phyloP scores from a whole-genome alignment of 2,329 filamentous ascomycete genomes.

The Westerdykella sp. region DNA sequence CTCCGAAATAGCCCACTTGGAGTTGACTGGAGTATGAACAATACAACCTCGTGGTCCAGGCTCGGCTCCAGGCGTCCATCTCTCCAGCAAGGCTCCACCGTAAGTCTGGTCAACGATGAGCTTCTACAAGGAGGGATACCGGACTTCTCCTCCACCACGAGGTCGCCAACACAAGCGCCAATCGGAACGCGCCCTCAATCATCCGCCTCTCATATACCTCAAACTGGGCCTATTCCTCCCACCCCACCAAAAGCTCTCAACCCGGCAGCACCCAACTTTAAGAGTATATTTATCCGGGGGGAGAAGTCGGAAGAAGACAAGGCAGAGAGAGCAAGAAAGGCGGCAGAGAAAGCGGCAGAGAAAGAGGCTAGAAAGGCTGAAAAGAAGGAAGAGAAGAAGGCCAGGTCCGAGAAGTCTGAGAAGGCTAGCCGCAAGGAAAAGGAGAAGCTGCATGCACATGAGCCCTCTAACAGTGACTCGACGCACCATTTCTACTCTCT shows the following conservation, averaged over 20 bases:
- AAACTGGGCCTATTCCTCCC: conserved; percentile 36
- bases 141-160: conserved; percentile 45
- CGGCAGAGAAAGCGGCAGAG: conserved; percentile 30
- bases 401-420: conserved; percentile 28
- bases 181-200: conserved; percentile 74
- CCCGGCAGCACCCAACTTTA: conserved; percentile 77
- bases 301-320: conserved; percentile 29
- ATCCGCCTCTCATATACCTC: conserved; percentile 45
- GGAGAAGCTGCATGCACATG: conserved; percentile 14
- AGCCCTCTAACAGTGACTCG: too few relatives aligned
- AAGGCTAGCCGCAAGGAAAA: conserved; percentile 33
- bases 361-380: conserved; percentile 33
- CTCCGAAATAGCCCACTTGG: conserved; percentile 36
- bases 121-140: conserved; percentile 45
- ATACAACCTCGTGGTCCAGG: conserved; percentile 58
- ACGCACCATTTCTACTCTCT: conserved; percentile 9
- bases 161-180: conserved; percentile 52
- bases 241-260: conserved; percentile 60
- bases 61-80: conserved; percentile 76
- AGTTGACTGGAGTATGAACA: conserved; percentile 39
- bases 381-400: conserved; percentile 32
- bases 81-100: conserved; percentile 68
- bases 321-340: conserved; percentile 27
- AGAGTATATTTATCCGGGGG: conserved; percentile 52
- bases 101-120: conserved; percentile 52